Evolutionary conservation across 2,329 filamentous ascomycete species (phyloP), one percentile per base, ranked within the genome.

Genomic region (Colletotrichum agaves): DNA sequence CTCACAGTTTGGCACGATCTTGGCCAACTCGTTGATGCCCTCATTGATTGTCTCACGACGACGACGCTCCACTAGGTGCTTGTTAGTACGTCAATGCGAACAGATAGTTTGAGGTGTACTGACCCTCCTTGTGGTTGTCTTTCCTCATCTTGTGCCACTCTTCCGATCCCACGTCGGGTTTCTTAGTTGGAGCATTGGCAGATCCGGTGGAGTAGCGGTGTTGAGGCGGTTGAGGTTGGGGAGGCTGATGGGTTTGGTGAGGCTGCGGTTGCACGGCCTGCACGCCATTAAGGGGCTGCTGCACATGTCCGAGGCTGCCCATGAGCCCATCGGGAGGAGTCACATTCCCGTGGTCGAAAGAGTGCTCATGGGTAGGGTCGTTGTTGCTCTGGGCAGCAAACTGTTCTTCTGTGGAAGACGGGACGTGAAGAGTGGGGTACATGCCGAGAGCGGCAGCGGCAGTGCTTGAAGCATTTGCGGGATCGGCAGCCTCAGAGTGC

Each of bases 121-220:
- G 81, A 96, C 95, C 96, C 86, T 98, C 95, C 87, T 99, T 99
- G 82, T 99, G 96, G 72, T 98, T 99, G 75, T 98, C 95, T 77
- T 97, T 96, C 70, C 96, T 90, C 74, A 97, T 90, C 78, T 97
- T 97, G 79, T 99, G 96, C 96, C 96, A 99, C 79, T 98, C 95
- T 61, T 97, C 93, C 2, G 94, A 96, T 2, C 96, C 96, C n/a
- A 98, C 96, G 6, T 91, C 88, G 7, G 94, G 94, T 79, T 98
- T 98, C 71, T 77, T 79, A 62, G 83, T 78, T 71, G 82, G 78
- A 71, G 82, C 79, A 71, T 83, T 73, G 11, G 81, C 71, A 11
- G 78, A 73, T 13, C 67, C 67, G 43, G 76, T 74, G 37, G 78
- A 75, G 72, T 80, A 83, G 69, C 77, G 73, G 41, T 70, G 69